Conservation (phyloP, 192 early-diverging fungal genomes). For the Fimicolochytrium jonesii region DNA sequence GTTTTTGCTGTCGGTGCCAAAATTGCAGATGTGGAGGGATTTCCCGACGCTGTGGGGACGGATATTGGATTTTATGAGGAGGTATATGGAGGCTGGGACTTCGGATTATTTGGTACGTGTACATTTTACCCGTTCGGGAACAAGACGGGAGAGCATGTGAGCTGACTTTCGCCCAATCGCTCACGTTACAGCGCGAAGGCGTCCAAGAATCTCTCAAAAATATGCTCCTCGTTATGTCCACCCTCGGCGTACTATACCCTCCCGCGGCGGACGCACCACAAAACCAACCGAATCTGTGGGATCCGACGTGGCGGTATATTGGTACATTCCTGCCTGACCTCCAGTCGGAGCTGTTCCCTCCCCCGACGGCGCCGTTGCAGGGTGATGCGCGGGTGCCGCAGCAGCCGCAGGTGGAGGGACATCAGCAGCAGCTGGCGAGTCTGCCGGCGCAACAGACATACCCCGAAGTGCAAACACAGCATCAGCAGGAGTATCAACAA, state of each 20-base stretch:
- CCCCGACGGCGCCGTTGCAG: background rate
- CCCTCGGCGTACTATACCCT: constrained; percentile 59
- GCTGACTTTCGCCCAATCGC: too few relatives aligned
- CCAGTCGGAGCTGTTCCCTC: constrained; percentile 56
- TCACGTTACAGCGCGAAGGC: constrained; percentile 57
- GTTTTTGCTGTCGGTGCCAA: constrained; percentile 66
- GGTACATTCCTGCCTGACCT: constrained; percentile 63
- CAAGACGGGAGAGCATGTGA: too few relatives aligned
- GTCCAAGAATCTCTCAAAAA: constrained; percentile 76
- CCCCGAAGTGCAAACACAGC: too few relatives aligned
- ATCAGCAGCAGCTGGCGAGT: background rate
- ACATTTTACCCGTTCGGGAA: too few relatives aligned
- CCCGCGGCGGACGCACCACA: too few relatives aligned
- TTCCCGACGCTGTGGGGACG: constrained; percentile 57
- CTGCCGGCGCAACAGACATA: too few relatives aligned
- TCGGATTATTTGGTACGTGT: constrained; percentile 22
- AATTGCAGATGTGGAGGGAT: constrained; percentile 53
- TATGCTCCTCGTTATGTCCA: constrained; percentile 75
- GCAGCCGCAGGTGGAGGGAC: background rate
- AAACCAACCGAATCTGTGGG: constrained; percentile 56
- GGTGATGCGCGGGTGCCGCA: background rate
- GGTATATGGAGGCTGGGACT: constrained; percentile 56
- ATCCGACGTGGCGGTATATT: constrained; percentile 65
- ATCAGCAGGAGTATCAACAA: too few relatives aligned
- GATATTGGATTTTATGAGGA: constrained; percentile 63